phyloP scores from a whole-genome alignment of 1,284 basidiomycete genomes.

The Mycosarcoma mackinlayi region DNA sequence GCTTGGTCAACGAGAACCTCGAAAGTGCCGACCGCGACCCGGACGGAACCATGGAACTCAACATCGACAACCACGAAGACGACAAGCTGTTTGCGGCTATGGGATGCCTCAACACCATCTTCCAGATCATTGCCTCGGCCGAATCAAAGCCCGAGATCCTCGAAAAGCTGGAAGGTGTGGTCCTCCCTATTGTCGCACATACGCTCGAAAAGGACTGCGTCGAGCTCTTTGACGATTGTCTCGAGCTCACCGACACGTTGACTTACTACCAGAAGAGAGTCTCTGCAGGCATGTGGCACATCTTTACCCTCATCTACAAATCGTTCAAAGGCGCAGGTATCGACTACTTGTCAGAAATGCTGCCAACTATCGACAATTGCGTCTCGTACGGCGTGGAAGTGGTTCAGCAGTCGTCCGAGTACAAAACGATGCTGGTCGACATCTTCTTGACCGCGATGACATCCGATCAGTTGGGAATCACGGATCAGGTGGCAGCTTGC shows the following conservation, averaged over 20 bases:
- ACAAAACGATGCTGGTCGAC: conserved; percentile 83
- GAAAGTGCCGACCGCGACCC: conserved; percentile 72
- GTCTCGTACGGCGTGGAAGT: conserved; percentile 83
- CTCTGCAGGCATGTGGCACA: conserved; percentile 84
- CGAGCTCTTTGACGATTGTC: conserved; percentile 85
- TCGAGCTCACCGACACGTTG: conserved; percentile 84
- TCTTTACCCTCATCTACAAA: conserved; percentile 84
- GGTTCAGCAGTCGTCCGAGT: conserved; percentile 79
- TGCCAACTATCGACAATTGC: conserved; percentile 88
- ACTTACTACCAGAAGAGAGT: conserved; percentile 84
- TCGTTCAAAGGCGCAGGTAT: conserved; percentile 85
- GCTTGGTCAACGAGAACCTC: conserved; percentile 69
- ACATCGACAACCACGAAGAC: conserved; percentile 77
- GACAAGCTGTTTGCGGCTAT: conserved; percentile 75
- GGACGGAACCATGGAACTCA: conserved; percentile 69
- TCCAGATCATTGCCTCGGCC: conserved; percentile 74
- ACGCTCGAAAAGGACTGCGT: conserved; percentile 73
- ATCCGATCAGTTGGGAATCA: conserved; percentile 76
- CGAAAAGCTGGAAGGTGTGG: conserved; percentile 81
- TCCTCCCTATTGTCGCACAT: conserved; percentile 81
- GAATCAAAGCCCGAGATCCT: conserved; percentile 81
- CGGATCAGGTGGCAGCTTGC: conserved; percentile 80
- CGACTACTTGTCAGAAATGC: conserved; percentile 85
- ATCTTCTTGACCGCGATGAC: conserved; percentile 83
- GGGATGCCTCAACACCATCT: conserved; percentile 74